Conservation (phyloP, 108 stramenopile species). For the Pseudonitzschia multistriata region DNA sequence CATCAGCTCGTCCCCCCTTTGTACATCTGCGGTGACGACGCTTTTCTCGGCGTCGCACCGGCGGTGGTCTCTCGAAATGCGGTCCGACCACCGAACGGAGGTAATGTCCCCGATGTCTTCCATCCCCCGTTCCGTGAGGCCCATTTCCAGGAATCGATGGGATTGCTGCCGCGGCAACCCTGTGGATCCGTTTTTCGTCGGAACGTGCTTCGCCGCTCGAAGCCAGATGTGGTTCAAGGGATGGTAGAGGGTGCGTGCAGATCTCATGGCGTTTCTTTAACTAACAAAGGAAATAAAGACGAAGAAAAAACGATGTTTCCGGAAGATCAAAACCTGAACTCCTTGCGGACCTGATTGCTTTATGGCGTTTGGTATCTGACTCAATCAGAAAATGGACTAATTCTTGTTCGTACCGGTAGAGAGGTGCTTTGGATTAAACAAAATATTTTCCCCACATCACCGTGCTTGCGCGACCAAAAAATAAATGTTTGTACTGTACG, state of each 20-base stretch:
- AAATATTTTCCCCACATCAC: background rate
- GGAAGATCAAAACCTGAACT: too few species aligned
- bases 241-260: background rate
- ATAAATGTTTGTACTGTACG: too few species aligned
- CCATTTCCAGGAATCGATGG: constrained; percentile 22
- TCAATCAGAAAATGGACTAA: too few species aligned
- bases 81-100: background rate
- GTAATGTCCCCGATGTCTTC: constrained; percentile 39
- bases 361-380: too few species aligned
- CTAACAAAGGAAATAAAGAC: too few species aligned
- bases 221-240: constrained; percentile 4
- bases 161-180: background rate
- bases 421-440: too few species aligned
- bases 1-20: constrained; percentile 22
- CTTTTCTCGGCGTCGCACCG: background rate
- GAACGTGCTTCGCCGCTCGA: background rate
- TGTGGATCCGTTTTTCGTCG: background rate
- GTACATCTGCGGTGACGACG: background rate
- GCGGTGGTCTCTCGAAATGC: too few species aligned
- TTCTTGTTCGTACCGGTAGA: too few species aligned
- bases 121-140: constrained; percentile 32
- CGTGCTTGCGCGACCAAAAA: background rate
- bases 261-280: background rate
- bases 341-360: too few species aligned
- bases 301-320: too few species aligned